Evolutionary conservation across 345 rosid species (phyloP).

Genomic region (Eucalyptus microcorys): DNA sequence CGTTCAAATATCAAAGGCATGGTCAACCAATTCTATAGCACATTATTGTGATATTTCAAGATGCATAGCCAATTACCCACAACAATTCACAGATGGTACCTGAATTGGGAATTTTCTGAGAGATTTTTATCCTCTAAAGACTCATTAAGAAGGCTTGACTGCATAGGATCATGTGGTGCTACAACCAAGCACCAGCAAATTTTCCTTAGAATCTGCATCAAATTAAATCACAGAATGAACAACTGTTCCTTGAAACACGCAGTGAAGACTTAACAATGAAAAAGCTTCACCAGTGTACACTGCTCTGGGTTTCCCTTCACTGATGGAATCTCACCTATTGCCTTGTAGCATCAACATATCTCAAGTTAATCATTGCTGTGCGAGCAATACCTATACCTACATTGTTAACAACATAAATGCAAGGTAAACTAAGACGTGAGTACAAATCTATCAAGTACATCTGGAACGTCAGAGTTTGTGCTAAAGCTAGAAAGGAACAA

Average conservation of each 20-base stretch:
- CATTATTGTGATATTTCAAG: not conserved
- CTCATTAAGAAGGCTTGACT: conserved; percentile 70
- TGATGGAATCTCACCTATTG: conserved; percentile 68
- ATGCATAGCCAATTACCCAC: not conserved
- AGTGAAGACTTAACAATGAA: not conserved
- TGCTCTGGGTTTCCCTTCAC: conserved; percentile 6
- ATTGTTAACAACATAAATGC: not conserved
- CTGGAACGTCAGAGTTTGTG: accelerated
- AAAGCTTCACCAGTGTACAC: conserved; percentile 26
- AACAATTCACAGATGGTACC: conserved; percentile 1
- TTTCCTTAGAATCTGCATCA: conserved; percentile 54
- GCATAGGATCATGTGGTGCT: conserved; percentile 78
- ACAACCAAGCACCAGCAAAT: conserved; percentile 73
- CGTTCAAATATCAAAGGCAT: not conserved
- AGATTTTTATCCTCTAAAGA: conserved; percentile 76
- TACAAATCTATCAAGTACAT: no score
- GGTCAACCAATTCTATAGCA: not conserved
- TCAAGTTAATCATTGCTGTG: conserved; percentile 77
- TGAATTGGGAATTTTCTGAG: conserved; percentile 36
- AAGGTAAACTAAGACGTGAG: no score
- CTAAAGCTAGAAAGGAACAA: no score
- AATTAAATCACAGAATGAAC: not conserved
- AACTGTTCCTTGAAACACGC: not conserved
- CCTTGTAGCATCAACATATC: conserved; percentile 77
- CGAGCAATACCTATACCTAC: conserved; percentile 41